Base-by-base conservation (phyloP, 768 basidiomycete genomes). In the Amanita muscaria region DNA sequence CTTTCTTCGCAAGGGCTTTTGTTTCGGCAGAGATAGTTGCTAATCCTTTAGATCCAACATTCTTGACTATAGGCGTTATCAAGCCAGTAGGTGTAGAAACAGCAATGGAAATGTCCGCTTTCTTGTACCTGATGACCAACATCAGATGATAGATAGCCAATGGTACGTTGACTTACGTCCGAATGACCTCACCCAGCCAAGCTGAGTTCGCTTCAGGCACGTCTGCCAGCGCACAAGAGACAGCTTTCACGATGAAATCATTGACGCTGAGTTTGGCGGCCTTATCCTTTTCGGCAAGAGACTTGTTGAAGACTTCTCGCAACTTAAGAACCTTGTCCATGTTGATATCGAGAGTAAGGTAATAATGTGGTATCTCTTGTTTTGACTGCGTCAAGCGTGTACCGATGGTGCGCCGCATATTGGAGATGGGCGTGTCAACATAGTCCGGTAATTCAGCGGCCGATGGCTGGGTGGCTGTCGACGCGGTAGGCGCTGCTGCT, bases 171-270 rank as follows among this genome's bases (percentile, higher is more conserved):
- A 52, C 92, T 56, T 62, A 96, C 93, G 88, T 87, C 66, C 96
- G 73, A 64, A 99, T 94, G 46, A 82, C 76, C 52, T 99, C 94
- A 52, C 93, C 93, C 49, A 97, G 64, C 96, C 94, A 98, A 10
- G 93, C 92, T 41, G 91, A 89, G 72, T 99, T 99, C 53, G 83
- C 93, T 62, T 98, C 96, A 36, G 96, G 96, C 23, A 98, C 93
- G 57, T 98, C 96, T 33, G 77, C 74, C 40, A 98, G 74, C 1
- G 96, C 93, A 55, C 90, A 85, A 7, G 86, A 80, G 24, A 86
- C 80, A 4, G 91, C 96, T 67, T 99, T 99, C 59, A 98, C 80
- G 56, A 99, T 79, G 61, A 99, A 99, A 67, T 99, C 96, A 63
- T 98, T 98, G 48, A 99, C 89, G 53, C 89, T 93, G 42, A 99